These are phyloP conservation scores for Condylostoma magnum DNA, from an alignment of 169 alveolate species.

Conservation along the genomic window DNA sequence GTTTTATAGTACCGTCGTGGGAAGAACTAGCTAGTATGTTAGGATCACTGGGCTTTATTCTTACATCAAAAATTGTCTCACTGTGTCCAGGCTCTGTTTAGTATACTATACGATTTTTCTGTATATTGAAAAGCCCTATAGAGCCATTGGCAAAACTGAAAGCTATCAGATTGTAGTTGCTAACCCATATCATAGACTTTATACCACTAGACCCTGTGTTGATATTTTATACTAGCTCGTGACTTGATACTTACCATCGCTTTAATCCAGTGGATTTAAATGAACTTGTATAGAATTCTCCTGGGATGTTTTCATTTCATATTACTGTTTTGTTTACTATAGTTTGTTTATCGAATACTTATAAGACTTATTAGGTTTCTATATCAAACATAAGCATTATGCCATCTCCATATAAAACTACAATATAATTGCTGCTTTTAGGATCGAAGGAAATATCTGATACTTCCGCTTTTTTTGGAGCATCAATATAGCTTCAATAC, in stretches of 20 bases:
- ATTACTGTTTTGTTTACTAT: conserved; percentile 34
- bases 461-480: conserved; percentile 17
- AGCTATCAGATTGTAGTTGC: neutral
- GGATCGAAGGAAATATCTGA: conserved; percentile 53
- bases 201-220: conserved; percentile 50
- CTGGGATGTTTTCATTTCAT: conserved; percentile 50
- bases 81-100: conserved; percentile 58
- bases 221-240: conserved; percentile 33
- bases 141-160: conserved; percentile 44
- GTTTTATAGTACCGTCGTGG: conserved; percentile 57
- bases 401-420: conserved; percentile 51
- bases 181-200: neutral
- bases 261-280: conserved; percentile 44
- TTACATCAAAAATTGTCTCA: conserved; percentile 60
- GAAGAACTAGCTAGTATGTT: conserved; percentile 54
- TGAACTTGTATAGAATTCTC: conserved; percentile 46
- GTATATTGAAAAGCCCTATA: conserved; percentile 29
- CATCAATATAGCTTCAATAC: neutral
- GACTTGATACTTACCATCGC: conserved; percentile 50
- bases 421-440: conserved; percentile 39
- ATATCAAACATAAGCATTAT: conserved; percentile 42
- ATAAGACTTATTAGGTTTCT: neutral
- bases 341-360: conserved; percentile 32
- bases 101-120: conserved; percentile 36
- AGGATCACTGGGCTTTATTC: conserved; percentile 48